Percentiles rank a stretch among this genome's conserved stretches.
phyloP scores from a whole-genome alignment of 768 basidiomycete species.

The Russula sp. region DNA sequence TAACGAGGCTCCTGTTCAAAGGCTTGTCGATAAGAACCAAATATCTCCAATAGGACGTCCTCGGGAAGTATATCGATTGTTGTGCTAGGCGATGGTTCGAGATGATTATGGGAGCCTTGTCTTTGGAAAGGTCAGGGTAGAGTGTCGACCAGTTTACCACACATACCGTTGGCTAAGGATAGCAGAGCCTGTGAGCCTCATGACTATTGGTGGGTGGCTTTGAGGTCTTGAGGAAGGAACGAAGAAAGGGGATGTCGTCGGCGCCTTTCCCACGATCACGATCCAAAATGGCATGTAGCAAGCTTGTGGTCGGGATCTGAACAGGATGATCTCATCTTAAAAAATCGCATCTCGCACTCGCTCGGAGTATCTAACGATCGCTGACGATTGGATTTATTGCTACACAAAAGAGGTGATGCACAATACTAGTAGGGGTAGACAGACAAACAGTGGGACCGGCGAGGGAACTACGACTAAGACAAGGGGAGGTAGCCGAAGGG shows the following conservation, averaged over 20 bases:
- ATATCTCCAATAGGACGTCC: background rate
- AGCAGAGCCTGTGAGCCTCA: background rate
- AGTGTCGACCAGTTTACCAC: background rate
- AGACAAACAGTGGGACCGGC: background rate
- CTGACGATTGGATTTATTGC: background rate
- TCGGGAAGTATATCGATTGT: background rate
- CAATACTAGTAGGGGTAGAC: background rate
- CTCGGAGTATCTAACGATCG: background rate
- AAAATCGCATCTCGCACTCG: background rate
- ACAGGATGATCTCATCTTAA: too few relatives aligned
- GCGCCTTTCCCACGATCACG: too few relatives aligned
- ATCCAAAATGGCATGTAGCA: too few relatives aligned
- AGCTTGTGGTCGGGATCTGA: too few relatives aligned
- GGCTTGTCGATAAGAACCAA: background rate
- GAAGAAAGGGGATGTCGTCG: too few relatives aligned
- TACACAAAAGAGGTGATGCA: slow-evolving; percentile 1
- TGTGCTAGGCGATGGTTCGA: background rate
- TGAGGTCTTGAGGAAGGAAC: too few relatives aligned
- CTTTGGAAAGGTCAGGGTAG: background rate
- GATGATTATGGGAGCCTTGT: background rate
- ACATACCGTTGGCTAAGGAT: background rate
- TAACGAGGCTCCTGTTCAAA: background rate
- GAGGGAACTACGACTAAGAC: background rate
- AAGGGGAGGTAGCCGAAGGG: background rate
- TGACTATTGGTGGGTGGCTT: too few relatives aligned